Conservation (phyloP, 2,329 filamentous ascomycete genomes). For the Curvularia spicifera region DNA sequence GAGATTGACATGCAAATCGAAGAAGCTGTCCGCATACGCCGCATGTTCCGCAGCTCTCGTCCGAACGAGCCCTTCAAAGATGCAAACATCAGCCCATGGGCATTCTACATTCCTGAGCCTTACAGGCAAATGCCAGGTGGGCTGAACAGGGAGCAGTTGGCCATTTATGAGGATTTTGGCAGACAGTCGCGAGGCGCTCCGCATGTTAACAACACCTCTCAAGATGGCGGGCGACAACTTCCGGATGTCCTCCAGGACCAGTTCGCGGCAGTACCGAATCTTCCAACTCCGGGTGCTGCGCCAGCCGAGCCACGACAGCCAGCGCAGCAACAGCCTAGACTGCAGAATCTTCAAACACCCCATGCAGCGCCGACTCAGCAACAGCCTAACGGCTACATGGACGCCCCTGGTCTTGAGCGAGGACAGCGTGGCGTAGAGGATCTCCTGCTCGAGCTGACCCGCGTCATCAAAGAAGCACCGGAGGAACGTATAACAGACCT, state of each 20-base stretch:
- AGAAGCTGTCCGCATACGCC: constrained; percentile 76
- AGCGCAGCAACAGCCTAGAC: constrained; percentile 58
- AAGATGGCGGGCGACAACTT: constrained; percentile 65
- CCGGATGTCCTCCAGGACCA: constrained; percentile 68
- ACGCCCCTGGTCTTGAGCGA: constrained; percentile 46
- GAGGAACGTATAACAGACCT: constrained; percentile 66
- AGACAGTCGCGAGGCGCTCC: constrained; percentile 75
- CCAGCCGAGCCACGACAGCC: constrained; percentile 66
- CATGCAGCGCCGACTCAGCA: constrained; percentile 51
- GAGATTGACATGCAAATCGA: constrained; percentile 96
- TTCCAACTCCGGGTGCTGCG: constrained; percentile 67
- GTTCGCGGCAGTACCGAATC: constrained; percentile 64
- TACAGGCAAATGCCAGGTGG: constrained; percentile 85
- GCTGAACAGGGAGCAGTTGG: constrained; percentile 88
- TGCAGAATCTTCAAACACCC: constrained; percentile 46
- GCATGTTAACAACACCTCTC: constrained; percentile 62
- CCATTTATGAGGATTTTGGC: constrained; percentile 96
- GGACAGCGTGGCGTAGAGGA: constrained; percentile 59
- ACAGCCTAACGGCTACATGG: constrained; percentile 67
- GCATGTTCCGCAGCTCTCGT: constrained; percentile 74
- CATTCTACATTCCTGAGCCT: constrained; percentile 89
- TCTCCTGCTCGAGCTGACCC: constrained; percentile 64
- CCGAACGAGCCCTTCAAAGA: constrained; percentile 87
- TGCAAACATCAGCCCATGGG: constrained; percentile 83
- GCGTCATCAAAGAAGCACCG: constrained; percentile 61